Conservation (phyloP, 768 basidiomycete species). For the Rhodotorula taiwanensis region DNA sequence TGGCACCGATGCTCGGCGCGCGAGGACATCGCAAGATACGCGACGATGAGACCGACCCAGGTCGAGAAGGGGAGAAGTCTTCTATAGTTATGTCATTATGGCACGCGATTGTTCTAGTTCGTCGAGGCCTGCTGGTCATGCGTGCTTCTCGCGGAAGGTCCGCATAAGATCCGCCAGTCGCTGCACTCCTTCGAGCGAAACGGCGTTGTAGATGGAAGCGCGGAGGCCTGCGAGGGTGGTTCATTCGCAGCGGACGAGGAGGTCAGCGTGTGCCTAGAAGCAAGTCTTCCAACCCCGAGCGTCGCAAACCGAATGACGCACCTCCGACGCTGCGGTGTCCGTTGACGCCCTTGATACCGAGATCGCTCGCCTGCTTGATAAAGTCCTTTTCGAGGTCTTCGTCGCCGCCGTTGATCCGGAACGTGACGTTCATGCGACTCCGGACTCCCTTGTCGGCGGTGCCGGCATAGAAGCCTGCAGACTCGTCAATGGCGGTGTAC, state of each 20-base stretch:
- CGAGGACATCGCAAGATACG: no score
- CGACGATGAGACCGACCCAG: no score
- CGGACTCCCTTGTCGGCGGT: slow-evolving; percentile 65
- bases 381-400: slow-evolving; percentile 69
- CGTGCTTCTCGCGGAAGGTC: slow-evolving; percentile 41
- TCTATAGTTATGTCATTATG: no score
- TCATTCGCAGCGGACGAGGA: no score
- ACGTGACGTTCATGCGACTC: slow-evolving; percentile 96
- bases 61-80: no score
- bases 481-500: slow-evolving; percentile 63
- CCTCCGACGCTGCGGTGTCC: slow-evolving; percentile 71
- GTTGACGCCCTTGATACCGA: slow-evolving; percentile 76
- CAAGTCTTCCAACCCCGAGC: neutral
- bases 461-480: slow-evolving; percentile 59
- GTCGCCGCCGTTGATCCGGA: slow-evolving; percentile 59
- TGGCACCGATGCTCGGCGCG: no score
- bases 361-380: slow-evolving; percentile 67
- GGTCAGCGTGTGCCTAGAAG: neutral
- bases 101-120: neutral
- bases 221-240: slow-evolving; percentile 56
- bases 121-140: slow-evolving; percentile 3
- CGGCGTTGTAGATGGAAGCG: slow-evolving; percentile 80
- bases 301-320: slow-evolving; percentile 1
- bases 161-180: slow-evolving; percentile 47
- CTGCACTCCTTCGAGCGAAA: slow-evolving; percentile 67